These are phyloP conservation scores for Millerozyma miso DNA, from an alignment of 805 yeast species.

Conservation along the genomic window DNA sequence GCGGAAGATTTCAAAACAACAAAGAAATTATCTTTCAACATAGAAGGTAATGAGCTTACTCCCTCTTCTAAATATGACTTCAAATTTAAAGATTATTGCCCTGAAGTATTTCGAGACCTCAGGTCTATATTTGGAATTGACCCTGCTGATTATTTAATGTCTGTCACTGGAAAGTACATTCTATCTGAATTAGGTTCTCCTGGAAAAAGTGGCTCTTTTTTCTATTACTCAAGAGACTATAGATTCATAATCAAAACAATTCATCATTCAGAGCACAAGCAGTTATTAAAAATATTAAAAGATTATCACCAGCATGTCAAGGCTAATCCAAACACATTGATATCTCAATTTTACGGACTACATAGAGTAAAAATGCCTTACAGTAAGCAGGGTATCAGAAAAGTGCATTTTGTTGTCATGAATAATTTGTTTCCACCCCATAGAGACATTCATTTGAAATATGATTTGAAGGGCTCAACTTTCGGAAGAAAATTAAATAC, in stretches of 20 bases:
- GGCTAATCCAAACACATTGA: conserved; percentile 78
- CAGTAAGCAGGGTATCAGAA: conserved; percentile 50
- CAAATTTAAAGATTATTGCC: conserved; percentile 94
- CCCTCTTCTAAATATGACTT: conserved; percentile 95
- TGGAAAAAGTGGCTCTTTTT: conserved; percentile 95
- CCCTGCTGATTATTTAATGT: conserved; percentile 91
- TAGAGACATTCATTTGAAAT: conserved; percentile 76
- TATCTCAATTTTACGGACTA: conserved; percentile 94
- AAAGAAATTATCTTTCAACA: conserved; percentile 81
- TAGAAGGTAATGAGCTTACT: conserved; percentile 80
- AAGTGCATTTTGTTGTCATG: conserved; percentile 93
- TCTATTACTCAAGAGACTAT: conserved; percentile 91
- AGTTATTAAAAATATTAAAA: conserved; percentile 65
- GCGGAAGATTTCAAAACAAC: conserved; percentile 67
- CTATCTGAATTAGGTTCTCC: conserved; percentile 91
- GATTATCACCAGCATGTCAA: conserved; percentile 80
- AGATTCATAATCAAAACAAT: conserved; percentile 94
- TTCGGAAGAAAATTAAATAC: conserved; percentile 65
- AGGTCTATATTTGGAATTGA: conserved; percentile 79
- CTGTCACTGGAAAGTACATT: conserved; percentile 89
- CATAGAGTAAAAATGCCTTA: conserved; percentile 90
- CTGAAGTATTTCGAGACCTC: conserved; percentile 87
- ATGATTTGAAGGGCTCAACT: conserved; percentile 90
- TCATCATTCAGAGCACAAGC: conserved; percentile 88
- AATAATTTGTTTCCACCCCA: conserved; percentile 95